phyloP scores from a whole-genome alignment of 2,329 filamentous ascomycete genomes.

The Xylariales sp. region DNA sequence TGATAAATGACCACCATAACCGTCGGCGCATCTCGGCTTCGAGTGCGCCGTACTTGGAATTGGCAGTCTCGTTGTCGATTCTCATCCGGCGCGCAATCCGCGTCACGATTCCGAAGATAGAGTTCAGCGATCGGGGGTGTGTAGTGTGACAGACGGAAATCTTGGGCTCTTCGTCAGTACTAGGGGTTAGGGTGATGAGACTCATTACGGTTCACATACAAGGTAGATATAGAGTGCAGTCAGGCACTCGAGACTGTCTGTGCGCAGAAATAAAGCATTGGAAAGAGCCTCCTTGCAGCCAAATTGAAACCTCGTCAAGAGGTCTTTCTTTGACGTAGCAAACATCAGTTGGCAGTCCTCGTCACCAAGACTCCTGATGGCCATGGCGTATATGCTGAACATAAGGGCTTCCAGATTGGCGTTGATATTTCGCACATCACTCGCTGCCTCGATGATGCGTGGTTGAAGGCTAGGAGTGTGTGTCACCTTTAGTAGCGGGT shows the following conservation, averaged over 20 bases:
- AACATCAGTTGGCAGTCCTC: constrained; percentile 39
- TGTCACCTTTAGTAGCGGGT: constrained; percentile 55
- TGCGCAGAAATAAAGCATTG: constrained; percentile 44
- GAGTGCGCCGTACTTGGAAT: constrained; percentile 23
- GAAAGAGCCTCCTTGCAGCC: constrained; percentile 50
- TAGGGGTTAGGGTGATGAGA: too few species aligned
- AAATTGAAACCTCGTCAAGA: constrained; percentile 39
- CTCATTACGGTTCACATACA: too few species aligned
- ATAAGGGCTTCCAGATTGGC: constrained; percentile 48
- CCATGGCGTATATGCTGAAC: constrained; percentile 46
- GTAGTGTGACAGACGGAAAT: constrained; percentile 37
- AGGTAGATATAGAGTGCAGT: constrained; percentile 55
- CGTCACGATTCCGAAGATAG: constrained; percentile 47
- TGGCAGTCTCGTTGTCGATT: constrained; percentile 42
- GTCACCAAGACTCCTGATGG: constrained; percentile 35
- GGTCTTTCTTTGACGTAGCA: constrained; percentile 30
- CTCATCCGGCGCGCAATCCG: constrained; percentile 56
- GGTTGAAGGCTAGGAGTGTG: constrained; percentile 51
- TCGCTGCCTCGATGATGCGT: constrained; percentile 45
- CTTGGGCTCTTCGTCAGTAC: too few species aligned
- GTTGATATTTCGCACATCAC: constrained; percentile 33
- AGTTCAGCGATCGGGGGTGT: constrained; percentile 46
- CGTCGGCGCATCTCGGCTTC: constrained; percentile 58
- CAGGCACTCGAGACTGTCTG: constrained; percentile 46
- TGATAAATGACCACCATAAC: constrained; percentile 57